Evolutionary conservation across 306 rosid species (phyloP).

Genomic region (Sicyos edulis): DNA sequence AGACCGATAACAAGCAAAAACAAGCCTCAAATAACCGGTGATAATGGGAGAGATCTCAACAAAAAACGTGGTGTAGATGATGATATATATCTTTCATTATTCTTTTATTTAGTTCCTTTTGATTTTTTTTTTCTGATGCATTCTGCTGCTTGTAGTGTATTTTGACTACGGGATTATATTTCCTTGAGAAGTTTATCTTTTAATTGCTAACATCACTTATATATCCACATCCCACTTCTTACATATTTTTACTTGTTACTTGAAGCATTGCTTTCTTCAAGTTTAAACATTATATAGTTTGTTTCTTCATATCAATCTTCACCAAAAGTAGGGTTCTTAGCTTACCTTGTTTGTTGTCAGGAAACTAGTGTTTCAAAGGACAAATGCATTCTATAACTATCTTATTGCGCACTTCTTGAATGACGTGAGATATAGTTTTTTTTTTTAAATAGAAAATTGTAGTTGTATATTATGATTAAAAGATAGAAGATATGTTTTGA

Average conservation of each 20-base stretch:
- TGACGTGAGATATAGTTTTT: neutral
- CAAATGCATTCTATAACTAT: neutral
- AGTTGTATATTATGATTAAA: neutral
- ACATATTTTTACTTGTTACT: neutral
- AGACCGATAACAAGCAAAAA: too few relatives aligned
- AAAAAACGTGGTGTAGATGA: too few relatives aligned
- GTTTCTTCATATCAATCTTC: neutral
- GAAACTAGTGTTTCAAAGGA: neutral
- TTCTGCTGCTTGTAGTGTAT: neutral
- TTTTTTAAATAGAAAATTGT: too few relatives aligned
- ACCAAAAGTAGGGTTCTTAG: neutral
- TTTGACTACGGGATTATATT: neutral
- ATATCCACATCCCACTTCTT: neutral
- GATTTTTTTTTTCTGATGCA: neutral
- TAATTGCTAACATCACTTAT: neutral
- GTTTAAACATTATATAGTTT: neutral
- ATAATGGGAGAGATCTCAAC: too few relatives aligned
- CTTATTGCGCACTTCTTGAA: neutral
- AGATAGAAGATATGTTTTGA: neutral
- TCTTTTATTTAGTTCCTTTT: too few relatives aligned
- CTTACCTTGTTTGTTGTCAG: neutral
- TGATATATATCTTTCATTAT: too few relatives aligned
- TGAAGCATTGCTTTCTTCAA: neutral
- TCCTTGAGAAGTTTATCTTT: too few relatives aligned
- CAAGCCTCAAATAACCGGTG: too few relatives aligned